phyloP scores from a whole-genome alignment of 495 filamentous ascomycete genomes.

The Penicillium herquei region DNA sequence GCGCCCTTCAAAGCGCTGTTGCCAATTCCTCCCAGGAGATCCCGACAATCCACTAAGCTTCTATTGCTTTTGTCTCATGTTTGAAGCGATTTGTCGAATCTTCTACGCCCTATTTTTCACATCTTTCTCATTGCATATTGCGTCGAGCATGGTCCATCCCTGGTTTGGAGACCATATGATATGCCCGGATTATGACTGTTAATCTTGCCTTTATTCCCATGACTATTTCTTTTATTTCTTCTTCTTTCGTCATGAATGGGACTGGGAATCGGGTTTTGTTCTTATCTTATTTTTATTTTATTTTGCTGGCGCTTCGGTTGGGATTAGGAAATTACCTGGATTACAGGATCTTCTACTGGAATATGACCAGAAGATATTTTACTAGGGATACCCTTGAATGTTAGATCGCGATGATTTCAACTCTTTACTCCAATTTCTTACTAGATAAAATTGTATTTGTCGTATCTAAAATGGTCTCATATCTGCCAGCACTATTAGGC shows the following conservation, averaged over 20 bases:
- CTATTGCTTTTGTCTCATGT: background rate
- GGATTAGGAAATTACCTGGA: slow-evolving; percentile 1
- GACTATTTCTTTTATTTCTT: background rate
- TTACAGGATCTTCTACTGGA: background rate
- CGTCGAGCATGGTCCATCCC: slow-evolving; percentile 22
- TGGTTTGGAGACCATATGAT: slow-evolving; percentile 23
- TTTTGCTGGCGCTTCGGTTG: background rate
- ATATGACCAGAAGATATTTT: background rate
- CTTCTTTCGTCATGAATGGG: background rate
- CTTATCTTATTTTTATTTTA: background rate
- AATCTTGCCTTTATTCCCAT: slow-evolving; percentile 10
- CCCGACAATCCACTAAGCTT: slow-evolving; percentile 13
- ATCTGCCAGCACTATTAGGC: too few species aligned
- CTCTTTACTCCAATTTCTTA: background rate
- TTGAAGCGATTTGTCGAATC: background rate
- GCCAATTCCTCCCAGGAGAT: slow-evolving; percentile 54
- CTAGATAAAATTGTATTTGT: background rate
- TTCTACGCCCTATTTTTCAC: background rate
- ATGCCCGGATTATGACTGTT: slow-evolving; percentile 24
- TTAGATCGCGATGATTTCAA: slow-evolving; percentile 8
- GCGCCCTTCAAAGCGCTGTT: slow-evolving; percentile 85
- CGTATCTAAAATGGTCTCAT: too few species aligned
- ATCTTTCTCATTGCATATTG: slow-evolving; percentile 3
- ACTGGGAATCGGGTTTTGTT: background rate
- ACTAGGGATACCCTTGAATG: slow-evolving; percentile 18